Conservation (phyloP, 768 basidiomycete genomes). For the Suillus spraguei region DNA sequence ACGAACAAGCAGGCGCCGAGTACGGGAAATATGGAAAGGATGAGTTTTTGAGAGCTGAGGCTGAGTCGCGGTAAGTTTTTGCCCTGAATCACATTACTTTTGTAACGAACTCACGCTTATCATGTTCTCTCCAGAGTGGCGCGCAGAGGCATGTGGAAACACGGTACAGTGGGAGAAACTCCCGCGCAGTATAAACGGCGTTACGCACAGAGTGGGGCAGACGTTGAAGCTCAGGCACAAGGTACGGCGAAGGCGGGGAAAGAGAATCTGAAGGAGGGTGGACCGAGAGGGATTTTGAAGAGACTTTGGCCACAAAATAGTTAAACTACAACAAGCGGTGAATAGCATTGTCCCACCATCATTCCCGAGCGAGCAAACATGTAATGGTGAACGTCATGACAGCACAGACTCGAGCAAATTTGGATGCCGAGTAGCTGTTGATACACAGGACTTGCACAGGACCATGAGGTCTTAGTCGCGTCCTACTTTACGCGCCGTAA, state of each 20-base stretch:
- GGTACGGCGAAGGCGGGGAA: background rate
- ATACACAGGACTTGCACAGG: background rate
- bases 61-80: constrained; percentile 61
- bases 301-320: background rate
- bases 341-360: background rate
- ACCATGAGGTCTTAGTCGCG: background rate
- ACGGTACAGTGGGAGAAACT: constrained; percentile 56
- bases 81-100: background rate
- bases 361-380: background rate
- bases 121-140: constrained; percentile 44
- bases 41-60: constrained; percentile 61
- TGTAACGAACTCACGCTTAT: background rate
- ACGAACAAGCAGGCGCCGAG: constrained; percentile 77
- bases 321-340: background rate
- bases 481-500: background rate
- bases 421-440: background rate
- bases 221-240: background rate
- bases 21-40: constrained; percentile 74
- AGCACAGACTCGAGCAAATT: background rate
- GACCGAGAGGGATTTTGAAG: constrained; percentile 9
- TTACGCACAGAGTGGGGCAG: constrained; percentile 34
- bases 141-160: constrained; percentile 75
- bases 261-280: background rate
- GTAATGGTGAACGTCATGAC: background rate
- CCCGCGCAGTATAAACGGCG: constrained; percentile 84